These are phyloP conservation scores for Henningerozyma blattae DNA, from an alignment of 805 yeast species.

Conservation along the genomic window DNA sequence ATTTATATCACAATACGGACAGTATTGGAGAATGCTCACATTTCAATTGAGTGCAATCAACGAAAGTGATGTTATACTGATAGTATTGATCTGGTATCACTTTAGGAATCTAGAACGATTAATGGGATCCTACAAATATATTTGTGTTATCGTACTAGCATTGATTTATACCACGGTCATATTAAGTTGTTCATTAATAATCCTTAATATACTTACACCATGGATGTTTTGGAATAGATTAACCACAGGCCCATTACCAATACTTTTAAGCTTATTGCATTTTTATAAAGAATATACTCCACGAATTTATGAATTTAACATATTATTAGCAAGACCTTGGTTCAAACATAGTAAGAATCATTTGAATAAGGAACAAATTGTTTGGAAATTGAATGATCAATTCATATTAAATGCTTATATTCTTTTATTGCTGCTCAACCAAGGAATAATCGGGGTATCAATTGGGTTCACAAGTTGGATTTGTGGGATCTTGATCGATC, in stretches of 20 bases:
- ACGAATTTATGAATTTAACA: constrained; percentile 27
- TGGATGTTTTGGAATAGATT: constrained; percentile 29
- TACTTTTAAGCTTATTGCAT: constrained; percentile 28
- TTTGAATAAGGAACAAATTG: constrained; percentile 7
- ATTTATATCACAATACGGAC: constrained; percentile 39
- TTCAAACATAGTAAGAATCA: constrained; percentile 6
- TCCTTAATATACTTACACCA: constrained; percentile 21
- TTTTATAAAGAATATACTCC: constrained; percentile 32
- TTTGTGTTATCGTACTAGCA: constrained; percentile 33
- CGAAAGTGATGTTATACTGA: constrained; percentile 43
- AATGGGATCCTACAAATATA: constrained; percentile 43
- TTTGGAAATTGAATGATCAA: constrained; percentile 24
- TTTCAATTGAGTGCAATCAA: constrained; percentile 44
- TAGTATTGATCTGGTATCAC: constrained; percentile 36
- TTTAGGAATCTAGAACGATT: constrained; percentile 46
- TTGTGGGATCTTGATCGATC: constrained; percentile 32
- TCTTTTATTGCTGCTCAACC: constrained; percentile 32
- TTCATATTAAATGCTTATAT: constrained; percentile 21
- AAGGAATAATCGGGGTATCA: constrained; percentile 27
- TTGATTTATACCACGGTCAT: constrained; percentile 36
- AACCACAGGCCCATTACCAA: constrained; percentile 33
- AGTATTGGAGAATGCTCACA: constrained; percentile 42
- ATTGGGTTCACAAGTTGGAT: constrained; percentile 32
- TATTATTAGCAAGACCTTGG: constrained; percentile 23
- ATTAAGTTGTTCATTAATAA: constrained; percentile 25